A percentile compares a stretch with the other conserved stretches of the same genome.
Conservation (phyloP, 495 filamentous ascomycete genomes). For the Evernia prunastri region DNA sequence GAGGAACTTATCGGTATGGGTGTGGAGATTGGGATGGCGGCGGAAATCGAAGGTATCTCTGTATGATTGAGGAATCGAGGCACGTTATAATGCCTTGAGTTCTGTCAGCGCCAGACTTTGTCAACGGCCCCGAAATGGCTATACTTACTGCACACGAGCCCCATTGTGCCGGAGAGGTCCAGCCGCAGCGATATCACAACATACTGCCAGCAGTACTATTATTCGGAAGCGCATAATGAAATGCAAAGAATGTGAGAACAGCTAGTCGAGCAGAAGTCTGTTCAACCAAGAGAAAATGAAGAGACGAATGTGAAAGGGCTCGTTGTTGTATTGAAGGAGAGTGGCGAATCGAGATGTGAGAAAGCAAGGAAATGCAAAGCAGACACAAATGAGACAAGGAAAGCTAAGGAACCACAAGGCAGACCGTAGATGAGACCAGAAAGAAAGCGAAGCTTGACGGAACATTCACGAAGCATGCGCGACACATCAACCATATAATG, state of each 20-base stretch:
- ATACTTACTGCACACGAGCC: constrained; percentile 19
- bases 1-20: constrained; percentile 12
- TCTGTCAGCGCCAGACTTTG: constrained; percentile 5
- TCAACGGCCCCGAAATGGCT: neutral
- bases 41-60: constrained; percentile 3
- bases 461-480: constrained; percentile 8
- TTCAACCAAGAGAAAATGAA: constrained; percentile 3
- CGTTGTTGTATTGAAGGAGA: constrained; percentile 4
- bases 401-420: constrained; percentile 13
- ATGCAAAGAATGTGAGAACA: constrained; percentile 10
- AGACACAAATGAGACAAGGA: constrained; percentile 5
- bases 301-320: neutral
- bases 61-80: constrained; percentile 18
- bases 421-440: constrained; percentile 5
- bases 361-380: constrained; percentile 7
- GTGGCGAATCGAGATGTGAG: neutral
- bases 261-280: constrained; percentile 15
- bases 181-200: constrained; percentile 22
- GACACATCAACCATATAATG: constrained; percentile 15
- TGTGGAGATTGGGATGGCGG: constrained; percentile 5
- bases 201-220: constrained; percentile 27
- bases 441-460: constrained; percentile 1
- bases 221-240: constrained; percentile 20
- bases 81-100: constrained; percentile 10
- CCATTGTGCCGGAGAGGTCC: constrained; percentile 21